These are phyloP conservation scores for Linum trigynum DNA, from an alignment of 345 rosid species.

Conservation along the genomic window DNA sequence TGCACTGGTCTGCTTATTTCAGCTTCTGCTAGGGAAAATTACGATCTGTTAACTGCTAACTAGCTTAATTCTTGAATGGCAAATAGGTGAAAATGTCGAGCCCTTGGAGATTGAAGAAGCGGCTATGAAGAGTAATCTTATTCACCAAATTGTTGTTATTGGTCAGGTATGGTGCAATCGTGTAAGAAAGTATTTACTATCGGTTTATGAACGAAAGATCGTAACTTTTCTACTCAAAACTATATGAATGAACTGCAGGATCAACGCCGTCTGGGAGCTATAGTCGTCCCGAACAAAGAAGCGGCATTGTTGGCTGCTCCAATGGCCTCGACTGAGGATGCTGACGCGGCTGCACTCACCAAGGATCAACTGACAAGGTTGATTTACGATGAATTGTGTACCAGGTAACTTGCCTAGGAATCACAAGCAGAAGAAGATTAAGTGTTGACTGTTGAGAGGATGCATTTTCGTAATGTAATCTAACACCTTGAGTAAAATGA, in stretches of 20 bases:
- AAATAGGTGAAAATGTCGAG: slow-evolving; percentile 85
- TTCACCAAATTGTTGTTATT: slow-evolving; percentile 74
- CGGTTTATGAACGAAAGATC: background rate
- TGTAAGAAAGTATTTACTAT: background rate
- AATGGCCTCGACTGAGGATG: slow-evolving; percentile 35
- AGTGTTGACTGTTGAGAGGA: too few species aligned
- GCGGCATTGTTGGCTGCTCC: slow-evolving; percentile 51
- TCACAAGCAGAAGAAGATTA: too few species aligned
- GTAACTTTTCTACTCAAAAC: background rate
- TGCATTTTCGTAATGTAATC: too few species aligned
- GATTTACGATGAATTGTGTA: slow-evolving; percentile 50
- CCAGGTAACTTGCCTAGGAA: slow-evolving; percentile 30
- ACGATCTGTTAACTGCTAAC: background rate
- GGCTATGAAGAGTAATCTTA: slow-evolving; percentile 66
- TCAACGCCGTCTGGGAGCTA: slow-evolving; percentile 81
- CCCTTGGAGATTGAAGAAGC: slow-evolving; percentile 89
- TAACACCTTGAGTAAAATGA: too few species aligned
- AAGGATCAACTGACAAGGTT: slow-evolving; percentile 41
- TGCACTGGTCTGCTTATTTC: too few species aligned
- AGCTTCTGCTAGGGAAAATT: too few species aligned
- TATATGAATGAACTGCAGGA: slow-evolving; percentile 36
- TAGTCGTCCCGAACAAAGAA: slow-evolving; percentile 79
- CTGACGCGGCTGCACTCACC: slow-evolving; percentile 40
- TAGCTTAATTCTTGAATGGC: background rate
- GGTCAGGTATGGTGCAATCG: slow-evolving; percentile 53